Percentiles rank a stretch among this genome's conserved stretches.
Conservation (phyloP, 2,329 filamentous ascomycete genomes). For the Penicillium janthinellum region DNA sequence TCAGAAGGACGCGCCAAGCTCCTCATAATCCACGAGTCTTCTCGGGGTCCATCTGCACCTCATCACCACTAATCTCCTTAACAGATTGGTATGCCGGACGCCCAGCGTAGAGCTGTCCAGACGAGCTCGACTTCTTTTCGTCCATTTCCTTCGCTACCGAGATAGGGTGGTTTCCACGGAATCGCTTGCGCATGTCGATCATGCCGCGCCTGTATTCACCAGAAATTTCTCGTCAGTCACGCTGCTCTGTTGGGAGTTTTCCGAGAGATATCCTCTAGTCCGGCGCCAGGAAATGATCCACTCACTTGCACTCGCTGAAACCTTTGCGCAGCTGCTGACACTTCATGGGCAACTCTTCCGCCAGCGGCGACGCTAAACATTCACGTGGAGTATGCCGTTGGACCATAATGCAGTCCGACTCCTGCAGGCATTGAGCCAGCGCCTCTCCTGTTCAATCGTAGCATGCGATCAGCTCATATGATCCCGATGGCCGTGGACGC, state of each 20-base stretch:
- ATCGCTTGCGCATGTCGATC: constrained; percentile 98
- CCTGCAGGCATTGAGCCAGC: constrained; percentile 89
- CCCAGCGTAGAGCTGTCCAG: constrained; percentile 78
- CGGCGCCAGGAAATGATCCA: constrained; percentile 14
- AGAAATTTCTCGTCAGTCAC: constrained; percentile 8
- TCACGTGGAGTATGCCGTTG: constrained; percentile 83
- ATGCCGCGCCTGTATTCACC: constrained; percentile 64
- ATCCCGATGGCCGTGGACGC: not conserved
- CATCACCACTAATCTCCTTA: constrained; percentile 68
- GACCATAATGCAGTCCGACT: constrained; percentile 95
- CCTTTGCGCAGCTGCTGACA: constrained; percentile 94
- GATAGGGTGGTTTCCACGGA: constrained; percentile 89
- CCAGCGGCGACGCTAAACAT: constrained; percentile 80
- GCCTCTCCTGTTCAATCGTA: constrained; percentile 68
- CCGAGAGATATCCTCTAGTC: not conserved
- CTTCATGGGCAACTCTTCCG: constrained; percentile 77
- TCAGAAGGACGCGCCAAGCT: not conserved
- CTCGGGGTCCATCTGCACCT: constrained; percentile 54
- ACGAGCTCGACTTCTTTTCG: constrained; percentile 45
- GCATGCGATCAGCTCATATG: constrained; percentile 23
- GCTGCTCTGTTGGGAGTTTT: not conserved
- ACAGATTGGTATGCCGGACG: constrained; percentile 69
- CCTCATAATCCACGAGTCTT: constrained; percentile 50
- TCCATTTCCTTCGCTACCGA: constrained; percentile 67
- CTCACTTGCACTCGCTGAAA: constrained; percentile 84